phyloP scores from a whole-genome alignment of 768 basidiomycete species.

The Lentinula guzmanii region DNA sequence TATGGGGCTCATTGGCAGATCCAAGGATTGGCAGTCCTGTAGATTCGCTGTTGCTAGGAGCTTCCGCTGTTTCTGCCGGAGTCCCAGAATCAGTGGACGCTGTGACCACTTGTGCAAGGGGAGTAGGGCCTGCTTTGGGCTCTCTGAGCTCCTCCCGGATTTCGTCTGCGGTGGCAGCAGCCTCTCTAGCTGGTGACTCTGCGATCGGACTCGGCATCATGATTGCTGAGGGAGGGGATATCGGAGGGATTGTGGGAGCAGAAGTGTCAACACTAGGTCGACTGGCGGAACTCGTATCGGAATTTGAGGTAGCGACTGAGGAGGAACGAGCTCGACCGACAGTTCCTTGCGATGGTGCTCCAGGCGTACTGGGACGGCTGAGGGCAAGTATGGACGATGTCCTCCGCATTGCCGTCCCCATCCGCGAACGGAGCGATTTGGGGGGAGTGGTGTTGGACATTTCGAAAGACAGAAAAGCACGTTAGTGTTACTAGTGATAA shows the following conservation, averaged over 20 bases:
- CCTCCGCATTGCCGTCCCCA: slow-evolving; percentile 2
- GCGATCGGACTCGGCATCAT: slow-evolving; percentile 49
- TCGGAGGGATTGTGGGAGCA: background rate
- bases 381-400: background rate
- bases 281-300: background rate
- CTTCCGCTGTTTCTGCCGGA: background rate
- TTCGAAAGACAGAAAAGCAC: background rate
- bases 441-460: background rate
- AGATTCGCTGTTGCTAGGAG: background rate
- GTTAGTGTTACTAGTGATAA: background rate
- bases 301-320: background rate
- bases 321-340: background rate
- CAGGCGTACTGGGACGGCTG: background rate
- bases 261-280: slow-evolving; percentile 2
- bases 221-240: background rate
- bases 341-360: background rate
- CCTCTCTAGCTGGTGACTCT: slow-evolving; percentile 31
- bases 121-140: slow-evolving; percentile 31
- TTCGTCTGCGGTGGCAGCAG: slow-evolving; percentile 5
- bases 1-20: slow-evolving; percentile 26
- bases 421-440: background rate
- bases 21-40: background rate
- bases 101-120: slow-evolving; percentile 28
- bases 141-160: slow-evolving; percentile 11
- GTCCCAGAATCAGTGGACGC: slow-evolving; percentile 9